phyloP scores from a whole-genome alignment of 306 rosid genomes.

The Styphnolobium japonicum region DNA sequence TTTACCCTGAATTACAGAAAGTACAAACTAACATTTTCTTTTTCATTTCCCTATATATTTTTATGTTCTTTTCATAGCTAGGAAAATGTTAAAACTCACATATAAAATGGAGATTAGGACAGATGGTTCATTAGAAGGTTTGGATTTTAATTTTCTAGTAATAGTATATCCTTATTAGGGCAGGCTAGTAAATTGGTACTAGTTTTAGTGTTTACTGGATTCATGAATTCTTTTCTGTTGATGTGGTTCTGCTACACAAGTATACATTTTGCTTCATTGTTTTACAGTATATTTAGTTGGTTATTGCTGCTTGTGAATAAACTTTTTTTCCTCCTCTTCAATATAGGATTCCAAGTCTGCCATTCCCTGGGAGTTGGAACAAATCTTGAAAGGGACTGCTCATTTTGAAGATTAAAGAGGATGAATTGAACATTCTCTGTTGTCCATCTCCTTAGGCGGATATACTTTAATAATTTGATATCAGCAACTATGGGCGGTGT shows the following conservation, averaged over 20 bases:
- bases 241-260: background rate
- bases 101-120: too few species aligned
- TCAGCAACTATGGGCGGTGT: background rate
- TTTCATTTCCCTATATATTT: too few species aligned
- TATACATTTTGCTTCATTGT: background rate
- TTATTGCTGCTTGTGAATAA: background rate
- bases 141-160: background rate
- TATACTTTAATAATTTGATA: background rate
- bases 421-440: background rate
- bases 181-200: too few species aligned
- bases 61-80: too few species aligned
- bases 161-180: background rate
- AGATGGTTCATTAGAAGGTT: too few species aligned
- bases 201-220: background rate
- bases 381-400: background rate
- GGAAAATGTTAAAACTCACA: background rate
- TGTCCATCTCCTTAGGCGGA: background rate
- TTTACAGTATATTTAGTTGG: background rate
- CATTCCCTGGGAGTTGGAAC: background rate
- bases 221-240: background rate
- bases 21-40: too few species aligned
- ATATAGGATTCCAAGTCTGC: background rate
- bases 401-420: background rate
- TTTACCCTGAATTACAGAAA: background rate
- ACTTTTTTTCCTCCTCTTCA: background rate